These are phyloP conservation scores for Ormosia emarginata DNA, from an alignment of 306 rosid genomes.

Conservation along the genomic window DNA sequence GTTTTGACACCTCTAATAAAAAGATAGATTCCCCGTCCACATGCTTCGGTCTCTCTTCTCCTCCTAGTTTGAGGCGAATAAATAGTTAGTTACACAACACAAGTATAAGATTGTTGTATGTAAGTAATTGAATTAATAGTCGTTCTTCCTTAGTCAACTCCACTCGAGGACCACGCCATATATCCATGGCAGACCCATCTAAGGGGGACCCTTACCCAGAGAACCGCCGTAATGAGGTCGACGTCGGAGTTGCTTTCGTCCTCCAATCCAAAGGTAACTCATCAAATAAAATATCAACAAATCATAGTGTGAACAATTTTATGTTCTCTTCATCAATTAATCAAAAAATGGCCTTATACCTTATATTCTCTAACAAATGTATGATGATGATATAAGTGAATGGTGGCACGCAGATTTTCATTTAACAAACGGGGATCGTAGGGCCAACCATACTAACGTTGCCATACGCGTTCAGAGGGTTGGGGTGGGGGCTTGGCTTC, in stretches of 20 bases:
- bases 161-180: background rate
- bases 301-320: background rate
- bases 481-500: slow-evolving; percentile 77
- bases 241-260: slow-evolving; percentile 86
- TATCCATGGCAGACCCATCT: slow-evolving; percentile 25
- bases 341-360: background rate
- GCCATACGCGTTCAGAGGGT: slow-evolving; percentile 77
- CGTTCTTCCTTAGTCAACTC: background rate
- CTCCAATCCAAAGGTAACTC: slow-evolving; percentile 79
- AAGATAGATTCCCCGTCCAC: background rate
- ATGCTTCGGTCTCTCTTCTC: background rate
- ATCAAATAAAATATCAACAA: background rate
- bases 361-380: too few species aligned
- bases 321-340: background rate
- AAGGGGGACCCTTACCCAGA: background rate
- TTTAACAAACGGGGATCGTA: slow-evolving; percentile 86
- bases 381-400: slow-evolving; percentile 36
- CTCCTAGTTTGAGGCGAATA: background rate
- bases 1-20: too few species aligned
- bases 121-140: background rate
- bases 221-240: slow-evolving; percentile 22
- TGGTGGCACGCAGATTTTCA: slow-evolving; percentile 99
- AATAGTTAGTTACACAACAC: background rate
- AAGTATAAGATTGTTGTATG: background rate
- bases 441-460: slow-evolving; percentile 84